Evolutionary conservation across 345 rosid species (phyloP).

Genomic region (Camelina laxa): DNA sequence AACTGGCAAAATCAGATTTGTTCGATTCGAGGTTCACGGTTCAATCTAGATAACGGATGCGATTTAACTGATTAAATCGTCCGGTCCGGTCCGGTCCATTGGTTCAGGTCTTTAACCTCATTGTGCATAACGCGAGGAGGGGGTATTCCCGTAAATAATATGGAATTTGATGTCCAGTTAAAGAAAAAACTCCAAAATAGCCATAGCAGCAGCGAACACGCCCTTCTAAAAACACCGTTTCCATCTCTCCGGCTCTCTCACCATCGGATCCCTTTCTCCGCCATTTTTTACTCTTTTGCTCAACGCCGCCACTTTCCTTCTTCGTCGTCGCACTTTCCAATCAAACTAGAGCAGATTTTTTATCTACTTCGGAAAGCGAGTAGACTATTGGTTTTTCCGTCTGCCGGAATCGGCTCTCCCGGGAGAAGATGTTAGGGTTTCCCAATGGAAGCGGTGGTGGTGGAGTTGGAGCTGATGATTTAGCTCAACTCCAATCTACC

Average conservation of each 20-base stretch:
- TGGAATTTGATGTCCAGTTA: constrained; percentile 20
- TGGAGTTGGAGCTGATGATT: constrained; percentile 50
- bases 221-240: constrained; percentile 26
- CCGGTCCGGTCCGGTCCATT: neutral
- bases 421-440: constrained; percentile 55
- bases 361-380: neutral
- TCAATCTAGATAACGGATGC: neutral
- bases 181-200: neutral
- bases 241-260: constrained; percentile 35
- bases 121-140: neutral
- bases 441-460: constrained; percentile 48
- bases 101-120: neutral
- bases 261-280: constrained; percentile 48
- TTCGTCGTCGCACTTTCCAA: constrained; percentile 5
- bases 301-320: constrained; percentile 38
- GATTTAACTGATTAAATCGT: neutral
- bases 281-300: constrained; percentile 23
- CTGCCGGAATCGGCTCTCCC: constrained; percentile 23
- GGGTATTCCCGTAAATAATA: constrained; percentile 31
- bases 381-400: constrained; percentile 30
- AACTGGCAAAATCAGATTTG: neutral
- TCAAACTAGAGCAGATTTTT: neutral
- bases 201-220: constrained; percentile 18
- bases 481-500: constrained; percentile 77
- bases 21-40: neutral